These are phyloP conservation scores for Amanita pseudoporphyria DNA, from an alignment of 768 basidiomycete genomes.

Conservation along the genomic window DNA sequence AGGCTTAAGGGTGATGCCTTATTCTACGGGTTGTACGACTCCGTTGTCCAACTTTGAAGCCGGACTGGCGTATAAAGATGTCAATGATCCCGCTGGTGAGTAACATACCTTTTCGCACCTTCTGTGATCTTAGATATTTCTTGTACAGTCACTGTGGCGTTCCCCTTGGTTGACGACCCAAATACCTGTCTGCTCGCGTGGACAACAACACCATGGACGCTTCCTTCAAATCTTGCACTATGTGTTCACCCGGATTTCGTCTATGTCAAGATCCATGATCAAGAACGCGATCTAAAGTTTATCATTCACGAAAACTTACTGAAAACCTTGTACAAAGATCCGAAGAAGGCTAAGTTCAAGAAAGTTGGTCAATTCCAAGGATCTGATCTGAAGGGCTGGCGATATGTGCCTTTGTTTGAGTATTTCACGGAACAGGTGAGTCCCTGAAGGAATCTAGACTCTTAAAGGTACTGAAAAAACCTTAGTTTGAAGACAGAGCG, in stretches of 20 bases:
- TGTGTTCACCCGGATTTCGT: slow-evolving; percentile 96
- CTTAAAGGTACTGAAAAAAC: neutral
- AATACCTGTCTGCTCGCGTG: slow-evolving; percentile 86
- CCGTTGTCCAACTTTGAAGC: slow-evolving; percentile 98
- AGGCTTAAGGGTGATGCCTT: slow-evolving; percentile 94
- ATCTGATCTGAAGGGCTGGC: slow-evolving; percentile 91
- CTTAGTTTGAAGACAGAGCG: slow-evolving; percentile 81
- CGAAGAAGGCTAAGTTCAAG: slow-evolving; percentile 94
- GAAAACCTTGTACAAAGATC: slow-evolving; percentile 87
- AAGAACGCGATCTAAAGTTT: slow-evolving; percentile 77
- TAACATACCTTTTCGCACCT: neutral
- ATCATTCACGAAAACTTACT: slow-evolving; percentile 88
- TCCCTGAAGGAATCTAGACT: neutral
- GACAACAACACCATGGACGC: slow-evolving; percentile 99
- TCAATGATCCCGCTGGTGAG: slow-evolving; percentile 86
- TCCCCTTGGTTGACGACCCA: slow-evolving; percentile 91
- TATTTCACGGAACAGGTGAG: slow-evolving; percentile 90
- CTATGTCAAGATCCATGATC: slow-evolving; percentile 95
- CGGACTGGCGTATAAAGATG: slow-evolving; percentile 83
- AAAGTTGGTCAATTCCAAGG: slow-evolving; percentile 85
- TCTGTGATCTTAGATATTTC: neutral
- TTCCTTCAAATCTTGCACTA: slow-evolving; percentile 90
- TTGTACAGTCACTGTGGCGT: slow-evolving; percentile 73
- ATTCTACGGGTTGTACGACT: slow-evolving; percentile 93
- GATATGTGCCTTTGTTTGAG: slow-evolving; percentile 90